Conservation (phyloP, 768 basidiomycete genomes). For the Boletus insuetus region DNA sequence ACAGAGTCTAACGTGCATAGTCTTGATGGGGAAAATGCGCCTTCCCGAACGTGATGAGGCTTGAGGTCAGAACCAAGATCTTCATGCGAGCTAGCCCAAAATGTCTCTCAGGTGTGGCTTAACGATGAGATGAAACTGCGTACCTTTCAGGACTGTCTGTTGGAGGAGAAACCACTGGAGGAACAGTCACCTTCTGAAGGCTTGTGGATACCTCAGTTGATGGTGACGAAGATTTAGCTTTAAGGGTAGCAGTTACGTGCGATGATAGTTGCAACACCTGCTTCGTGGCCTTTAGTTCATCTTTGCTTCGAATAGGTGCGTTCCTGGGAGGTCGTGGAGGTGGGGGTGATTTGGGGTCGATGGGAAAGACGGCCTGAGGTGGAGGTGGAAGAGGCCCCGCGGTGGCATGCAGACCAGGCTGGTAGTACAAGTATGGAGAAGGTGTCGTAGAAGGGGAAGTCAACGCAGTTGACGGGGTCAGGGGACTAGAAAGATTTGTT, state of each 20-base stretch:
- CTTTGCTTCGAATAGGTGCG: constrained; percentile 48
- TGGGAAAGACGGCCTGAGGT: constrained; percentile 53
- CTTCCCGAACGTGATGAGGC: constrained; percentile 51
- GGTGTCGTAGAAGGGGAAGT: constrained; percentile 26
- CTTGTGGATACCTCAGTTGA: constrained; percentile 27
- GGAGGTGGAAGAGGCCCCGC: constrained; percentile 74
- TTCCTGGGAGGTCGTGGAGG: constrained; percentile 61
- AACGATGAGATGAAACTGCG: neutral
- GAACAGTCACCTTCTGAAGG: constrained; percentile 20
- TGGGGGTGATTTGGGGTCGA: constrained; percentile 48
- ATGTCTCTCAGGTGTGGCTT: neutral
- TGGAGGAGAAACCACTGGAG: neutral
- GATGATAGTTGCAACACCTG: constrained; percentile 59
- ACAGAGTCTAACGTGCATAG: constrained; percentile 26
- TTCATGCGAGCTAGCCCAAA: constrained; percentile 24
- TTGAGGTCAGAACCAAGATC: constrained; percentile 10
- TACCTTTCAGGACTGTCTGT: constrained; percentile 20
- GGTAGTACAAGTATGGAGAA: constrained; percentile 54
- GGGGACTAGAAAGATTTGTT: constrained; percentile 22
- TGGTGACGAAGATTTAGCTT: constrained; percentile 18
- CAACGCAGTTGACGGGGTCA: constrained; percentile 26
- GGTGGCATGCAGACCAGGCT: constrained; percentile 66
- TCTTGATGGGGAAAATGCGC: constrained; percentile 58
- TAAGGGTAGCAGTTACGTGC: constrained; percentile 47
- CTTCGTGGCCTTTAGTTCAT: constrained; percentile 56